Evolutionary conservation across 73 alveolate species (phyloP).

Genomic region (Symbiodinium pilosum): DNA sequence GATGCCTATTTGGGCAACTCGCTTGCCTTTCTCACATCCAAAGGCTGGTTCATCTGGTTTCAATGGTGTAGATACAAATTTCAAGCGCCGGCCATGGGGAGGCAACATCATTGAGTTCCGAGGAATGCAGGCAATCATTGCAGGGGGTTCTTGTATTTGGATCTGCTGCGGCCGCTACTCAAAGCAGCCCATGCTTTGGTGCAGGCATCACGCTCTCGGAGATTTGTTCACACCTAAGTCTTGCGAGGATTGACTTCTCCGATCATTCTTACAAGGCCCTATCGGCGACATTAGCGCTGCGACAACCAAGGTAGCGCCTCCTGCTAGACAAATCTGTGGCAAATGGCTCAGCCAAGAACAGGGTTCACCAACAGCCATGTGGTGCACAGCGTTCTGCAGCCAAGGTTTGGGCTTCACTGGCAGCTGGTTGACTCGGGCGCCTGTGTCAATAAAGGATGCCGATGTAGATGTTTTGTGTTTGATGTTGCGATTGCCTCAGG

Average conservation of each 20-base stretch:
- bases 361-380: background rate
- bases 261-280: background rate
- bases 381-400: background rate
- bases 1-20: conserved; percentile 77
- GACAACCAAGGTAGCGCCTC: conserved; percentile 84
- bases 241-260: background rate
- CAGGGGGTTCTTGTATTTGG: too few relatives aligned
- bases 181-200: background rate
- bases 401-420: conserved; percentile 87
- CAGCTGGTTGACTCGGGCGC: conserved; percentile 45
- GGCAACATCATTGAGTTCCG: conserved; percentile 60
- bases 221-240: conserved; percentile 21
- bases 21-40: conserved; percentile 69
- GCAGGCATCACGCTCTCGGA: conserved; percentile 62
- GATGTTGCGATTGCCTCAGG: background rate
- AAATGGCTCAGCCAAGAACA: background rate
- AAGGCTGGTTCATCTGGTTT: conserved; percentile 1
- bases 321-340: conserved; percentile 59
- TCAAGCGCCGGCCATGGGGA: background rate
- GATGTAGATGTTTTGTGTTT: background rate
- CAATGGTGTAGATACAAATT: background rate
- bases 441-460: background rate
- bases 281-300: too few relatives aligned
- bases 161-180: background rate
- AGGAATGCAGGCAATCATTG: conserved; percentile 53